Conservation (phyloP, 2,329 filamentous ascomycete species). For the Zelopaecilomyces penicillatus region DNA sequence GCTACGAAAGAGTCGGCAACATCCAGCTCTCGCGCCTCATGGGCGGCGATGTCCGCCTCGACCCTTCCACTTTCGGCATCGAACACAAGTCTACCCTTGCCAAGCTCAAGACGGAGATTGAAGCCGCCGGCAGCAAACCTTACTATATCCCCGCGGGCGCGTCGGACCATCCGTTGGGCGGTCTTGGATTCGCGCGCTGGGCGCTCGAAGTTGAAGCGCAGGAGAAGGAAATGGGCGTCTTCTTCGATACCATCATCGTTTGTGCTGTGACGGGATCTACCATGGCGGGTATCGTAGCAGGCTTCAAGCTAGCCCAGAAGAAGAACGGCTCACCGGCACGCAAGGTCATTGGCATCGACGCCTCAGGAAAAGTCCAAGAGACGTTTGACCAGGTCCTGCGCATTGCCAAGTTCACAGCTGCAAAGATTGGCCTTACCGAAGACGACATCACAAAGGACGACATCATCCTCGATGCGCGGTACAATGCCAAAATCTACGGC, state of each 20-base stretch:
- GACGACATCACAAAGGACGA: conserved; percentile 54
- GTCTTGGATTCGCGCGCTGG: conserved; percentile 63
- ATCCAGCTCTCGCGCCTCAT: conserved; percentile 62
- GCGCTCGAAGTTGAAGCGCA: conserved; percentile 60
- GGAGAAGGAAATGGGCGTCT: conserved; percentile 51
- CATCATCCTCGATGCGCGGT: conserved; percentile 49
- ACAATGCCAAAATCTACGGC: conserved; percentile 61
- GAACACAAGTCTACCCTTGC: conserved; percentile 57
- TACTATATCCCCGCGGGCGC: conserved; percentile 68
- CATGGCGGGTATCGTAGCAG: conserved; percentile 63
- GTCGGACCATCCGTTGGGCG: conserved; percentile 61
- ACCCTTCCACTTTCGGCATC: conserved; percentile 56
- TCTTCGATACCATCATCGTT: conserved; percentile 60
- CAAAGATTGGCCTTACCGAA: conserved; percentile 51
- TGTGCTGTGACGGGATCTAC: conserved; percentile 66
- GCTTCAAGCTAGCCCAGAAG: conserved; percentile 56
- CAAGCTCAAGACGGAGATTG: conserved; percentile 44
- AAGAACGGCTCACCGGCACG: conserved; percentile 35
- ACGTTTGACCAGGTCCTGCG: conserved; percentile 58
- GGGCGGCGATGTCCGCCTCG: conserved; percentile 55
- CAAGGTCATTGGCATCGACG: conserved; percentile 58
- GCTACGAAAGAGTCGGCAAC: conserved; percentile 59
- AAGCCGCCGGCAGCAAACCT: conserved; percentile 46
- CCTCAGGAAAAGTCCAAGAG: conserved; percentile 34
- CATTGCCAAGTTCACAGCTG: conserved; percentile 56